A percentile compares a stretch with the other conserved stretches of the same genome.
Evolutionary conservation across 306 rosid genomes (phyloP).

Genomic region (Gillenia trifoliata): DNA sequence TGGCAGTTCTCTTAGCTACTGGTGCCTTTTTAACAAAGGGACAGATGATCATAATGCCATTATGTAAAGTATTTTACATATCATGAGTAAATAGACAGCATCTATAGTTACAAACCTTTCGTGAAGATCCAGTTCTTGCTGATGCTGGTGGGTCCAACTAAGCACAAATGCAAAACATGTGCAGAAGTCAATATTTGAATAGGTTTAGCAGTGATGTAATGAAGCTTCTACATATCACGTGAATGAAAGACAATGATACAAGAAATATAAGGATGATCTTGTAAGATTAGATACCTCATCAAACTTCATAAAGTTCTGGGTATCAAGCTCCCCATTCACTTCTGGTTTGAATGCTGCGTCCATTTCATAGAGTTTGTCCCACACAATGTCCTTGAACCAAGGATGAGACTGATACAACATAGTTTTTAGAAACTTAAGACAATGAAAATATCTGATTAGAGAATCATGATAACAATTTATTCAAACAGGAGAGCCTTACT

Average conservation of each 20-base stretch:
- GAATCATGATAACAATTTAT: slow-evolving; percentile 12
- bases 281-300: slow-evolving; percentile 77
- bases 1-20: neutral
- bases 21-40: neutral
- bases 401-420: slow-evolving; percentile 82
- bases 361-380: slow-evolving; percentile 95
- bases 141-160: slow-evolving; percentile 83
- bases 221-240: neutral
- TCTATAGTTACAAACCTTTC: slow-evolving; percentile 62
- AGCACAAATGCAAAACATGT: slow-evolving; percentile 19
- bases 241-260: neutral
- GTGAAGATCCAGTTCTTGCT: slow-evolving; percentile 70
- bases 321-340: slow-evolving; percentile 94
- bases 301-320: slow-evolving; percentile 99
- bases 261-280: neutral
- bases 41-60: neutral
- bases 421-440: slow-evolving; percentile 14
- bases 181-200: slow-evolving; percentile 9
- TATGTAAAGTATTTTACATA: neutral
- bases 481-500: slow-evolving; percentile 36
- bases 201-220: neutral
- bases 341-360: slow-evolving; percentile 96
- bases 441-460: slow-evolving; percentile 8
- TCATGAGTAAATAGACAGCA: slow-evolving; percentile 5
- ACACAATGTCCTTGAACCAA: slow-evolving; percentile 77